Percentiles rank a stretch among this genome's conserved stretches.
Evolutionary conservation across 75 land plant genomes (phyloP).

Genomic region (Picea glauca): DNA sequence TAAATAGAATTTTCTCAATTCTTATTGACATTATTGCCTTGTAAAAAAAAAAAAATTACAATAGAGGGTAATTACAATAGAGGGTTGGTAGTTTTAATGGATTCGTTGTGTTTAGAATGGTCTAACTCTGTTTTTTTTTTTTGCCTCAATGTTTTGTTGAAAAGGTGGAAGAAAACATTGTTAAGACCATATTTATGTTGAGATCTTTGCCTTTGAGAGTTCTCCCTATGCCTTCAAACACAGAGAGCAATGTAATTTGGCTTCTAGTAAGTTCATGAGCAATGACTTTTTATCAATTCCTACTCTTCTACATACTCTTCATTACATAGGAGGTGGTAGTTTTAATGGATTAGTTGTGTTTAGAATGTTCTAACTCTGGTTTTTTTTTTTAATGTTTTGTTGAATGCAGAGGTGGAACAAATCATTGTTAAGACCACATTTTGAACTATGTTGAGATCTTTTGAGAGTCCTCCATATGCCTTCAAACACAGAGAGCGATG

Average conservation of each 20-base stretch:
- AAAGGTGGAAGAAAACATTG: neutral
- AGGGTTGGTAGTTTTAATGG: too few species aligned
- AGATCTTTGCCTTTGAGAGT: constrained; percentile 31
- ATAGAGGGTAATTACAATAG: too few species aligned
- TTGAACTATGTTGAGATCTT: constrained; percentile 55
- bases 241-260: constrained; percentile 40
- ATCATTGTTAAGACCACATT: constrained; percentile 36
- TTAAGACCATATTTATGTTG: constrained; percentile 47
- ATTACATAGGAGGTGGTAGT: neutral
- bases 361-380: too few species aligned
- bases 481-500: constrained; percentile 51
- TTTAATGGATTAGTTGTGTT: too few species aligned
- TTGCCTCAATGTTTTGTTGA: neutral
- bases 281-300: constrained; percentile 25
- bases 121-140: too few species aligned
- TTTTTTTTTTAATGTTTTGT: neutral
- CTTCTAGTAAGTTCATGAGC: constrained; percentile 38
- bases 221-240: constrained; percentile 64
- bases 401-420: constrained; percentile 1
- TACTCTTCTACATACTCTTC: constrained; percentile 27
- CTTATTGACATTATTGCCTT: too few species aligned
- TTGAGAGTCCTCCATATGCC: constrained; percentile 47
- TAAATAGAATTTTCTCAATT: too few species aligned
- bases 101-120: too few species aligned
- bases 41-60: too few species aligned